Percentiles rank a stretch among this genome's conserved stretches.
phyloP scores from a whole-genome alignment of 495 filamentous ascomycete species.

The Trichocladium uniseriatum region DNA sequence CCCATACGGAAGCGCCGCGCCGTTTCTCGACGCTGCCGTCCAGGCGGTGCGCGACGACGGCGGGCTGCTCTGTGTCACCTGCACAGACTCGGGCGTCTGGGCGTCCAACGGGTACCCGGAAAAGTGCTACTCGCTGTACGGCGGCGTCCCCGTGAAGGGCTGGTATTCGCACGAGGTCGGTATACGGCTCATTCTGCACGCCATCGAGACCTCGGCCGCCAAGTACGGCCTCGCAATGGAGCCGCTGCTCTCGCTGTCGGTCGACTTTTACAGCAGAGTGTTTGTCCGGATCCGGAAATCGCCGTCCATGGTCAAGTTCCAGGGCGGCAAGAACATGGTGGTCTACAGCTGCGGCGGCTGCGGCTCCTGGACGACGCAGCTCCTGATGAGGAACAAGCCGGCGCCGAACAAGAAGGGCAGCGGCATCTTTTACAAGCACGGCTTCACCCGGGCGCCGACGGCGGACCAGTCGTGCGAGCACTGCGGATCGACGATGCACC shows the following conservation, averaged over 20 bases:
- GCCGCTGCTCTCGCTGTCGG: conserved; percentile 81
- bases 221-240: conserved; percentile 88
- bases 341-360: conserved; percentile 93
- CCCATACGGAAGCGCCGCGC: conserved; percentile 85
- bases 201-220: conserved; percentile 66
- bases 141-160: conserved; percentile 77
- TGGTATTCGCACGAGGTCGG: conserved; percentile 81
- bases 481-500: conserved; percentile 76
- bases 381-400: conserved; percentile 55
- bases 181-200: conserved; percentile 72
- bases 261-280: conserved; percentile 89
- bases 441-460: conserved; percentile 57
- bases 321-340: conserved; percentile 81
- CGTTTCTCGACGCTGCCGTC: conserved; percentile 84
- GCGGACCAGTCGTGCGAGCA: conserved; percentile 58
- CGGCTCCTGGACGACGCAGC: conserved; percentile 75
- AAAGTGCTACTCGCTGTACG: conserved; percentile 86
- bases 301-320: conserved; percentile 76
- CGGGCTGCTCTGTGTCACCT: conserved; percentile 88
- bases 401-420: conserved; percentile 59
- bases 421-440: conserved; percentile 61
- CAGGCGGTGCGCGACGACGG: conserved; percentile 73
- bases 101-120: conserved; percentile 88
- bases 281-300: conserved; percentile 78
- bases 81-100: conserved; percentile 90